These are phyloP conservation scores for Oryza australiensis DNA, from an alignment of 176 grass and related monocot genomes.

Conservation along the genomic window DNA sequence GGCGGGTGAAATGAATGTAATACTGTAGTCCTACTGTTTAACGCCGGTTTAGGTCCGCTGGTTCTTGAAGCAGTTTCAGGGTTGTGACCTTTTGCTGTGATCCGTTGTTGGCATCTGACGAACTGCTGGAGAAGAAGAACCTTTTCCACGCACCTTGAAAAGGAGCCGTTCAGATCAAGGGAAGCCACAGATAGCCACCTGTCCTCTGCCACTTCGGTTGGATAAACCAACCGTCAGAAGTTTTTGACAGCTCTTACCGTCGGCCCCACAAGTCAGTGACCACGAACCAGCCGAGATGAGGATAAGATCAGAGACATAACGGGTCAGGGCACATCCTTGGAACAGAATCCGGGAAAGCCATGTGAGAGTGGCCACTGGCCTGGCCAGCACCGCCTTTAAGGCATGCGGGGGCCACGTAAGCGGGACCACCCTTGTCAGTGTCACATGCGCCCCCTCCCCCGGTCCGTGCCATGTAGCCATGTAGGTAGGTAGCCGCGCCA, in stretches of 20 bases:
- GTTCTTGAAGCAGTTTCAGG: neutral
- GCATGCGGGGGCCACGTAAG: neutral
- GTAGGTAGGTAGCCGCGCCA: neutral
- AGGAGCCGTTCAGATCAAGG: neutral
- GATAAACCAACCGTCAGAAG: neutral
- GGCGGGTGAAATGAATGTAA: neutral
- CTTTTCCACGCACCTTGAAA: neutral
- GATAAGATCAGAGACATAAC: constrained; percentile 37
- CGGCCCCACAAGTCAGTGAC: neutral
- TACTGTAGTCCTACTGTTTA: no score
- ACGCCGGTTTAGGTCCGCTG: neutral
- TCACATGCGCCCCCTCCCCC: neutral
- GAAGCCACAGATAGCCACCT: neutral
- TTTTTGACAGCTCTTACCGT: neutral
- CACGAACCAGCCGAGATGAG: neutral
- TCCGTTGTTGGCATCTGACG: neutral
- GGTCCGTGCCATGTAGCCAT: neutral
- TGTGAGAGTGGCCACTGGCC: neutral
- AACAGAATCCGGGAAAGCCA: constrained; percentile 23
- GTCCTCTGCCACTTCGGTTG: neutral
- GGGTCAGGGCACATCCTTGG: neutral
- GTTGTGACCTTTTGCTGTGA: no score
- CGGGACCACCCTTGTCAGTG: neutral
- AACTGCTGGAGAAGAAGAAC: neutral
- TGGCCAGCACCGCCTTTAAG: neutral